A percentile compares a stretch with the other conserved stretches of the same genome.
Conservation (phyloP, 192 early-diverging fungal genomes). For the Physocladia obscura region DNA sequence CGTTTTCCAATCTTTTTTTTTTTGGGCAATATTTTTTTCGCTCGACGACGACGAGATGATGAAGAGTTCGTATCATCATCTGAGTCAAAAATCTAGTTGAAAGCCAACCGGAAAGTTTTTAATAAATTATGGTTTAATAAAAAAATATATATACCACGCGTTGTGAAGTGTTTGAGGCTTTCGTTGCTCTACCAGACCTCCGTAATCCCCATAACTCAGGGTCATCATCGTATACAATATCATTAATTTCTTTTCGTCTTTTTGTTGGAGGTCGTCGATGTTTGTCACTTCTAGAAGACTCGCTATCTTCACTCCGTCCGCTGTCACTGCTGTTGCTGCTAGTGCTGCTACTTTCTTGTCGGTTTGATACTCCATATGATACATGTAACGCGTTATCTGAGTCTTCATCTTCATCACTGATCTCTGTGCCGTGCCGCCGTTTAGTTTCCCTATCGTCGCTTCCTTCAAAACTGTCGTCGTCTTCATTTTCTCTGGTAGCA, state of each 20-base stretch:
- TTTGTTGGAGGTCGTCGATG: too few relatives aligned
- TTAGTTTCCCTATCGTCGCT: conserved; percentile 1
- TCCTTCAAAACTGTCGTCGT: not conserved
- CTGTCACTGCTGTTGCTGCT: not conserved
- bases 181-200: conserved; percentile 56
- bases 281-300: not conserved
- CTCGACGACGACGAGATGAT: conserved; percentile 9
- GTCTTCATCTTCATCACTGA: not conserved
- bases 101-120: not conserved
- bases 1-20: not conserved
- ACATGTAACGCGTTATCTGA: not conserved
- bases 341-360: too few relatives aligned
- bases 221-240: conserved; percentile 38
- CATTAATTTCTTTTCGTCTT: not conserved
- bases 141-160: not conserved
- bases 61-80: conserved; percentile 13
- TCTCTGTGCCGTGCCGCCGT: not conserved
- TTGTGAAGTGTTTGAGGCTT: not conserved
- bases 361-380: not conserved
- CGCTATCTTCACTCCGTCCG: too few relatives aligned
- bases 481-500: not conserved
- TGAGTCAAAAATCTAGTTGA: conserved; percentile 3
- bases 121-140: too few relatives aligned
- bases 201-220: conserved; percentile 68
- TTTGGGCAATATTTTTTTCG: too few relatives aligned